A percentile compares a stretch with the other conserved stretches of the same genome.
These are phyloP conservation scores for Chlorella sp. DNA, from an alignment of 139 green algal genomes.

Conservation along the genomic window DNA sequence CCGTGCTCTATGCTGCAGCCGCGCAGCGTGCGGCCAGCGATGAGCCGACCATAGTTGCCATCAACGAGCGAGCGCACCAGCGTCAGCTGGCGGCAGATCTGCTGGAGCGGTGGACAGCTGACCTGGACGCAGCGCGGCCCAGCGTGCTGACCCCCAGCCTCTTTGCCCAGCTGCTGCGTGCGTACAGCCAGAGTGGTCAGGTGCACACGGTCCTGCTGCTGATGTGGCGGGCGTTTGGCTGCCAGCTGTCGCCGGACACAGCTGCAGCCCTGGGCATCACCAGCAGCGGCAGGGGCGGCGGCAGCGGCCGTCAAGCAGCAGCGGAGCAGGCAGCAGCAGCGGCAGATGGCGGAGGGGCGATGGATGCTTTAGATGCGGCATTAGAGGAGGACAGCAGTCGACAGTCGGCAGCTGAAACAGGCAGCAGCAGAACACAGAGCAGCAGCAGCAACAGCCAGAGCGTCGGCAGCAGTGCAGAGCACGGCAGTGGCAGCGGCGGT, in stretches of 20 bases:
- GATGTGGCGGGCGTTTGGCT: constrained; percentile 4
- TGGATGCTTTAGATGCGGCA: background rate
- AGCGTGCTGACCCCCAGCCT: background rate
- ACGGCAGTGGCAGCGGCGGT: too few relatives aligned
- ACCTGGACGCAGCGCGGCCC: background rate
- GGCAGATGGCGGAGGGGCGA: background rate
- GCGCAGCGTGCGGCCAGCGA: background rate
- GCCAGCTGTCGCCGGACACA: background rate
- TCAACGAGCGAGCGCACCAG: background rate
- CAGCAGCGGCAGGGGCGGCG: background rate
- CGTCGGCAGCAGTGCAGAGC: too few relatives aligned
- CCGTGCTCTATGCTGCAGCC: background rate
- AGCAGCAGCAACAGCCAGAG: too few relatives aligned
- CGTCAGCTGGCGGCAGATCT: background rate
- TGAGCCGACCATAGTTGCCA: background rate
- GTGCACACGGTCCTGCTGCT: constrained; percentile 10
- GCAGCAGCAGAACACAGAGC: too few relatives aligned
- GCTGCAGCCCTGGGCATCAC: background rate
- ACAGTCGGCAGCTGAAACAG: too few relatives aligned
- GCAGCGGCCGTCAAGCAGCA: background rate
- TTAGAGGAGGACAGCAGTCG: too few relatives aligned
- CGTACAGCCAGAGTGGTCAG: constrained; percentile 2
- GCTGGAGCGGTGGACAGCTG: background rate
- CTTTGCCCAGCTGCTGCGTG: constrained; percentile 3
- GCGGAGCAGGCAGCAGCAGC: background rate